These are phyloP conservation scores for Barnettozyma vustinii DNA, from an alignment of 805 yeast species.

Conservation along the genomic window DNA sequence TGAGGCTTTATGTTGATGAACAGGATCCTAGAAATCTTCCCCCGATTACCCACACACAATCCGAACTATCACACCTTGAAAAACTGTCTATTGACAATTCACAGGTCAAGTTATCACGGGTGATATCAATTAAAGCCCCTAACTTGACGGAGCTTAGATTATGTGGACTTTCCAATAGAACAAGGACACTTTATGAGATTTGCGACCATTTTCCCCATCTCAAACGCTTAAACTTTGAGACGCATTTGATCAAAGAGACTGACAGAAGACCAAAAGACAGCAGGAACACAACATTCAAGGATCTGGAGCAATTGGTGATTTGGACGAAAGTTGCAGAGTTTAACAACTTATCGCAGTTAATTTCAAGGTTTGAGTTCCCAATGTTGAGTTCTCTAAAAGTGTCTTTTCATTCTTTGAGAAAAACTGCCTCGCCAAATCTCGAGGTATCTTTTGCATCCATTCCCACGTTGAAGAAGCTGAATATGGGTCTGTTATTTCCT, in stretches of 20 bases:
- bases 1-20: background rate
- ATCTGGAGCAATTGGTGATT: background rate
- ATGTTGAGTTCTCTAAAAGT: background rate
- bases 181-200: background rate
- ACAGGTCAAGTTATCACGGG: background rate
- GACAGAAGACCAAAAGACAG: background rate
- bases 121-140: background rate
- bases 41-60: background rate
- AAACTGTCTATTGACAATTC: background rate
- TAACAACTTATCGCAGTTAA: background rate
- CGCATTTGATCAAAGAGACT: background rate
- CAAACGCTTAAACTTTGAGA: background rate
- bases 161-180: background rate
- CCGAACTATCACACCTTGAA: background rate
- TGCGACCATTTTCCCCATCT: constrained; percentile 1
- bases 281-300: background rate
- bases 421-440: background rate
- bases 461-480: background rate
- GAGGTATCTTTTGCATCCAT: background rate
- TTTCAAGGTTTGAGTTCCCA: constrained; percentile 1
- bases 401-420: background rate
- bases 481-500: background rate
- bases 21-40: background rate
- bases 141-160: background rate
- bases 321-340: constrained; percentile 1